Conservation (phyloP, 2,329 filamentous ascomycete genomes). For the Dactylellina sp. region DNA sequence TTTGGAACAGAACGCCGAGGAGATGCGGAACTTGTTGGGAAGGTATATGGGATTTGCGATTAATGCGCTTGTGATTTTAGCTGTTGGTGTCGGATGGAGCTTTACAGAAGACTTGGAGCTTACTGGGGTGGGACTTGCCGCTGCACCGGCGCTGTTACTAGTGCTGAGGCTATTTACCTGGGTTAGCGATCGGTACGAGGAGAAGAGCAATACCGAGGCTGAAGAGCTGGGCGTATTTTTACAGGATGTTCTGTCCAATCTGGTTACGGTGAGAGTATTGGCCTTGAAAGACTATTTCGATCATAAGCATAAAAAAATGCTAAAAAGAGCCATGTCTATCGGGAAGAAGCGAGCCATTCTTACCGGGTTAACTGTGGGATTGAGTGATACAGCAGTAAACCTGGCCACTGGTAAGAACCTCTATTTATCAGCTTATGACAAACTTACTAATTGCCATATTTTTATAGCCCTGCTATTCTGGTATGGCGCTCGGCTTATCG, state of each 20-base stretch:
- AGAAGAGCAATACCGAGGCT: conserved; percentile 73
- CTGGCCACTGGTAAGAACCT: conserved; percentile 71
- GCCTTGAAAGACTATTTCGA: conserved; percentile 79
- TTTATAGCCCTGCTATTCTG: conserved; percentile 79
- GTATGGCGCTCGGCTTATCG: conserved; percentile 77
- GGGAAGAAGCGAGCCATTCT: conserved; percentile 76
- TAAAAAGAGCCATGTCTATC: conserved; percentile 68
- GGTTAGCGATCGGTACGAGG: conserved; percentile 79
- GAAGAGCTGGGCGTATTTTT: conserved; percentile 73
- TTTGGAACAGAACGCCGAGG: conserved; percentile 84
- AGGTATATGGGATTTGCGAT: conserved; percentile 79
- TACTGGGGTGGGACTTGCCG: conserved; percentile 78
- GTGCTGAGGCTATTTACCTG: conserved; percentile 75
- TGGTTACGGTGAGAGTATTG: conserved; percentile 80
- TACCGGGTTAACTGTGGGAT: conserved; percentile 78
- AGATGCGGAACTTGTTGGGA: conserved; percentile 84
- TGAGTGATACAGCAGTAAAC: conserved; percentile 78
- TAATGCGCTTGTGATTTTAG: conserved; percentile 75
- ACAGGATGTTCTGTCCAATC: conserved; percentile 80
- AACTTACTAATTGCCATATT: not conserved
- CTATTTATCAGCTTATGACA: not conserved
- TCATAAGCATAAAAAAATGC: conserved; percentile 71
- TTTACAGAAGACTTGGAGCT: conserved; percentile 81
- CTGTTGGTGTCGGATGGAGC: conserved; percentile 79
- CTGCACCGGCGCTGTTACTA: conserved; percentile 74